A percentile compares a stretch with the other conserved stretches of the same genome.
phyloP scores from a whole-genome alignment of 2,329 filamentous ascomycete genomes.

The Ascochyta pisi region DNA sequence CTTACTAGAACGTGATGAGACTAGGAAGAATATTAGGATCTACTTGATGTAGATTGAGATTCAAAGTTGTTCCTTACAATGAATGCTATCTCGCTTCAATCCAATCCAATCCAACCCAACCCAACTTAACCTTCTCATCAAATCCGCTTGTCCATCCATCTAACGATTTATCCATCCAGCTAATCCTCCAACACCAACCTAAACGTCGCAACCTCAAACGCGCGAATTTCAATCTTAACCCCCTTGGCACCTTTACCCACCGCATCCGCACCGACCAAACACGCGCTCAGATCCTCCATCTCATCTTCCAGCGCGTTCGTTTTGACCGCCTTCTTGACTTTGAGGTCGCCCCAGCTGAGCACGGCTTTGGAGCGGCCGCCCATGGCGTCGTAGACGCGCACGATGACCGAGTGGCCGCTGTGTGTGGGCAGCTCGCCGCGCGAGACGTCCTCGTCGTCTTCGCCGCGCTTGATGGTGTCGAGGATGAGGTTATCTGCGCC shows the following conservation, averaged over 20 bases:
- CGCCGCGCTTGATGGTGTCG: conserved; percentile 88
- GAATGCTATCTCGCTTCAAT: too few species aligned
- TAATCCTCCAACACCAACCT: conserved; percentile 56
- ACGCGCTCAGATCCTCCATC: conserved; percentile 57
- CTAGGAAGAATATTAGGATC: too few species aligned
- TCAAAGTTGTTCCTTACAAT: too few species aligned
- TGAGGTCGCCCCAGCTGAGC: conserved; percentile 69
- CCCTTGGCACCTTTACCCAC: conserved; percentile 58
- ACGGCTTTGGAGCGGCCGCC: conserved; percentile 79
- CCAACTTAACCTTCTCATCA: too few species aligned
- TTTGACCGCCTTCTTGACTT: conserved; percentile 79
- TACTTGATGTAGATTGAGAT: too few species aligned
- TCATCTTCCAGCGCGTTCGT: conserved; percentile 91
- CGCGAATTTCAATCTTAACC: conserved; percentile 64
- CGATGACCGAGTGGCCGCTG: conserved; percentile 77
- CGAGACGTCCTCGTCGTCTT: conserved; percentile 62
- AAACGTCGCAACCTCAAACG: conserved; percentile 87
- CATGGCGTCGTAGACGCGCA: conserved; percentile 87
- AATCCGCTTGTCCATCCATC: too few species aligned
- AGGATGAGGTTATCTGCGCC: conserved; percentile 74
- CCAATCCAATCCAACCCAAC: too few species aligned
- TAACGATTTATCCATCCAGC: neutral
- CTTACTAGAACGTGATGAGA: too few species aligned
- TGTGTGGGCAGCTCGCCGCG: conserved; percentile 63
- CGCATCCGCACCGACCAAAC: conserved; percentile 52